These are phyloP conservation scores for Echinochloa phyllopogon DNA, from an alignment of 176 grass and related monocot genomes.

Conservation along the genomic window DNA sequence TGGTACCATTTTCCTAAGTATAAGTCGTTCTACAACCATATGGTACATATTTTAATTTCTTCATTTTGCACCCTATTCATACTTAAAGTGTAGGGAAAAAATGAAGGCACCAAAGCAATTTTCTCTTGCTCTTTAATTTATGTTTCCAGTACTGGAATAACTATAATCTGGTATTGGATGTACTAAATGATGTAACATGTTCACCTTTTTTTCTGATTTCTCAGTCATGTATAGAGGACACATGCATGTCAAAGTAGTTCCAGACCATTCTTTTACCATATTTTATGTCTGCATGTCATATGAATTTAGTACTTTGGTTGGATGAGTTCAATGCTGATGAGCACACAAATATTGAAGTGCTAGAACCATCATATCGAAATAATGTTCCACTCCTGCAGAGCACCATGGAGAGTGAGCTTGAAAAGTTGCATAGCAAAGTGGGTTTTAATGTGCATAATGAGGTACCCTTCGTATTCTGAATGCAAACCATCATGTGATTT, in stretches of 20 bases:
- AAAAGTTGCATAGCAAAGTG: constrained; percentile 66
- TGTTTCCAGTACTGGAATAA: neutral
- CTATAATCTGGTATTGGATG: neutral
- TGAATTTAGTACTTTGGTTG: neutral
- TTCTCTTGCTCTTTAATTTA: neutral
- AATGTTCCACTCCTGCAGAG: constrained; percentile 44
- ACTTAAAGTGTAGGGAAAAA: neutral
- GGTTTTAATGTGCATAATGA: constrained; percentile 53
- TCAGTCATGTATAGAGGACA: neutral
- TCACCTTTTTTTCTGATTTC: neutral
- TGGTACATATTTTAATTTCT: neutral
- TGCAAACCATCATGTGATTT: constrained; percentile 30
- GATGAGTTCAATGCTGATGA: neutral
- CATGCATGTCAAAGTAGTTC: constrained; percentile 20
- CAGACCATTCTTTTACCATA: neutral
- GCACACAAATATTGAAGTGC: constrained; percentile 9
- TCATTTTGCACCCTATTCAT: neutral
- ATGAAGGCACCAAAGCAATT: neutral
- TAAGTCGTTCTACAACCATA: neutral
- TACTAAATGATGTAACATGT: neutral
- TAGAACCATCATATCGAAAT: constrained; percentile 36
- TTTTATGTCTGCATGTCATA: constrained; percentile 7
- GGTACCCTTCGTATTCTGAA: constrained; percentile 48
- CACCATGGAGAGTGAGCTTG: constrained; percentile 57
- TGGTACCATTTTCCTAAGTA: neutral